Evolutionary conservation across 768 basidiomycete species (phyloP).

Genomic region (Hypholoma fasciculare): DNA sequence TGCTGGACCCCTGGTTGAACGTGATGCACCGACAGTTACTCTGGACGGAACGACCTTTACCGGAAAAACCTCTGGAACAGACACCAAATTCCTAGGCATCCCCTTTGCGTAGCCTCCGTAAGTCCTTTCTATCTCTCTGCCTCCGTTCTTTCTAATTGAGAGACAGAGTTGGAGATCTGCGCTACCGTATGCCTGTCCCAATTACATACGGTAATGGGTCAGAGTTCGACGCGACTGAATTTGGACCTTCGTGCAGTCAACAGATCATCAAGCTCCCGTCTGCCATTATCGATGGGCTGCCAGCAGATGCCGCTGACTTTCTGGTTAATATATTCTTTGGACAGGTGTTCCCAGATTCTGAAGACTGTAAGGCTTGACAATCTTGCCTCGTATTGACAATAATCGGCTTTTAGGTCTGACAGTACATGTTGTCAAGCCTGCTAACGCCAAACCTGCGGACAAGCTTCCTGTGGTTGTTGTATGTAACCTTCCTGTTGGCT

Average conservation of each 20-base stretch:
- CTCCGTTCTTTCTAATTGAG: neutral
- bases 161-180: conserved; percentile 14
- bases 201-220: conserved; percentile 33
- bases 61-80: conserved; percentile 31
- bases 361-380: conserved; percentile 43
- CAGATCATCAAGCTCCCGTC: conserved; percentile 33
- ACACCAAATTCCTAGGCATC: conserved; percentile 49
- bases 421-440: conserved; percentile 51
- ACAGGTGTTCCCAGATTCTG: conserved; percentile 31
- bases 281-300: conserved; percentile 31
- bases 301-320: conserved; percentile 31
- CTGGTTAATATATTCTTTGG: conserved; percentile 30
- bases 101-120: conserved; percentile 59
- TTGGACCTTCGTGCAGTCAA: conserved; percentile 49
- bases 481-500: conserved; percentile 18
- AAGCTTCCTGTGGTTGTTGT: conserved; percentile 58
- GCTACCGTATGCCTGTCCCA: conserved; percentile 35
- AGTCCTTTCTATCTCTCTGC: conserved; percentile 11
- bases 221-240: conserved; percentile 32
- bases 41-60: conserved; percentile 45
- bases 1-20: no score
- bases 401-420: conserved; percentile 39
- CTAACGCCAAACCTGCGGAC: conserved; percentile 33
- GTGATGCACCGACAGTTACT: conserved; percentile 30
- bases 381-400: neutral